phyloP scores from a whole-genome alignment of 2,329 filamentous ascomycete genomes.

The Monilinia aucupariae region DNA sequence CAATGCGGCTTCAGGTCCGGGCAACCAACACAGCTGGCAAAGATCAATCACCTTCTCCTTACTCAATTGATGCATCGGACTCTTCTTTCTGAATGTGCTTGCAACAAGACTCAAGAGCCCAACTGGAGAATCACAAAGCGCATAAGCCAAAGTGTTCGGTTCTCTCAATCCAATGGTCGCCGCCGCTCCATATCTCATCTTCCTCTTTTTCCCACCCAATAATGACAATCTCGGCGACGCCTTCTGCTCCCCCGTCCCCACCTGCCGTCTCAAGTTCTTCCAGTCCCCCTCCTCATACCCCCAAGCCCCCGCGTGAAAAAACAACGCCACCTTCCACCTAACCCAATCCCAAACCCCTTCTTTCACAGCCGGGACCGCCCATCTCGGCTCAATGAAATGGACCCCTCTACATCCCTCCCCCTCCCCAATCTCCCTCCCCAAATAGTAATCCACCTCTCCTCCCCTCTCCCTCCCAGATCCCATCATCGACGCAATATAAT shows the following conservation, averaged over 20 bases:
- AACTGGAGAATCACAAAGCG: conserved; percentile 56
- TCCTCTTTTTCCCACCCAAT: conserved; percentile 6
- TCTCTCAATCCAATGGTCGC: conserved; percentile 27
- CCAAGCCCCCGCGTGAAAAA: conserved; percentile 45
- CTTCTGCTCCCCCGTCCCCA: background rate
- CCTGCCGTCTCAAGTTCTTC: conserved; percentile 35
- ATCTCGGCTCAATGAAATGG: conserved; percentile 55
- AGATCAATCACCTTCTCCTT: conserved; percentile 54
- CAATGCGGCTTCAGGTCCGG: conserved; percentile 56
- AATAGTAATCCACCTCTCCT: conserved; percentile 47
- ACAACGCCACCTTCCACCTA: conserved; percentile 51
- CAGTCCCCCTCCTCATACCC: conserved; percentile 53
- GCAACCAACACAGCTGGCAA: conserved; percentile 59
- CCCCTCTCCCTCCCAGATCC: conserved; percentile 44
- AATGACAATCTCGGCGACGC: conserved; percentile 16
- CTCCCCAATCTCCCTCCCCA: conserved; percentile 45
- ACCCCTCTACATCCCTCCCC: conserved; percentile 52
- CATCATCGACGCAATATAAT: conserved; percentile 53
- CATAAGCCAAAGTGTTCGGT: conserved; percentile 48
- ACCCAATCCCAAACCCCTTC: conserved; percentile 45
- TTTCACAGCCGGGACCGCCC: conserved; percentile 45
- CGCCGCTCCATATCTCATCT: conserved; percentile 18
- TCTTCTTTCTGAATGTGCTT: conserved; percentile 42
- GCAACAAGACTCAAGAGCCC: conserved; percentile 52
- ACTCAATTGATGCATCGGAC: conserved; percentile 40